Evolutionary conservation across 2,329 filamentous ascomycete species (phyloP), one percentile per base, ranked within the genome.

Genomic region (Calycina herbarum): DNA sequence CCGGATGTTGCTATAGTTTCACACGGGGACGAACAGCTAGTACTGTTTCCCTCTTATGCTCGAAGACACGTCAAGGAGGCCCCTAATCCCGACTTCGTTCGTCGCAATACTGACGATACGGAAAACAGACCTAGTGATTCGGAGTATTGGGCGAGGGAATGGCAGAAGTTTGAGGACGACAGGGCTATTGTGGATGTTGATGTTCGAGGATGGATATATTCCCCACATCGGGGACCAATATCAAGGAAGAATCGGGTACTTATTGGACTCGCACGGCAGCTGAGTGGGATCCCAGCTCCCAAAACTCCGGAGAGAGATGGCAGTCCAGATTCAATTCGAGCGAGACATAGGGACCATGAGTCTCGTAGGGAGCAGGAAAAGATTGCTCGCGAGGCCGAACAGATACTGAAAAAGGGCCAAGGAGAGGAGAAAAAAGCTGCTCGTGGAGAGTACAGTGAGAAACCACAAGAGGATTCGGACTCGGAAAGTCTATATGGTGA

Each of bases 21-120:
- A 11, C 89, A 88, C 67, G 94, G 92, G 13, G 86, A 93, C 67
- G 93, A 97, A 76, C 92, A 98, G 79, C 92, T 99, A 88, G 87
- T 99, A 10, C 77, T 99, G 29, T 99, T 99, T 72, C 95, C 95
- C 0, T 97, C 93, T 62, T 99, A 99, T 93, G 92, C 8, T 88
- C 94, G 74, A 73, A 75, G 68, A 68, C 77, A 70, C 70, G 72
- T 45, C 66, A 71, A 77, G 20, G 67, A 69, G 38, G 65, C 73
- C 29, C 67, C 72, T 29, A 76, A 76, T 63, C 68, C 70, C n/a
- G 68, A 70, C 45, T 51, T 62, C 20, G 76, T 78, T 4, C 77
- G 75, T 1, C 76, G 80, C 68, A 76, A 79, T 64, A 68, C 77
- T n/a, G 66, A 70, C 59, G 61, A 81, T 11, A 77, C 79, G 57